Base-by-base conservation (phyloP, 805 yeast species). In the Ogataea nitratoaversa region DNA sequence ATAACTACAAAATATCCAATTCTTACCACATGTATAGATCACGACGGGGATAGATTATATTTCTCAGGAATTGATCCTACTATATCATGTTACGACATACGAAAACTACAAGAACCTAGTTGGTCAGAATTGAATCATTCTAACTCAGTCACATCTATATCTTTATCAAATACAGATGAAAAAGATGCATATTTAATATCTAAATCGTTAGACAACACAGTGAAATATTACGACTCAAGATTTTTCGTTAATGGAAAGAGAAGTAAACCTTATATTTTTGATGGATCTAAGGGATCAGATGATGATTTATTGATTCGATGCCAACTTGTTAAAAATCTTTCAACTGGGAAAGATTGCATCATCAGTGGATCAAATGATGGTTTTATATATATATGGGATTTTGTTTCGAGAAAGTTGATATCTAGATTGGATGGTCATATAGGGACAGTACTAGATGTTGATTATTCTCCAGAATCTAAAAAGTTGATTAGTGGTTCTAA, bases 51-150 rank as follows among this genome's bases (percentile, higher is more conserved):
- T 13, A 59, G 64, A 12, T 50, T 82, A 4, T 85, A 68, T 48
- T 67, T 77, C 5, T 66, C 82, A 0, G 95, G 95, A 0, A 73
- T 86, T 3, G 91, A 86, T 47, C 82, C 87, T 1, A 63, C 68
- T 0, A 69, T 86, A 0, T 54, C 63, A 31, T 81, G 78, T 2
- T 81, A 73, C 63, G 95, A 86, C 52, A 36, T 76, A 7, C 59
- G 87, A 39, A 57, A 66, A 3, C 41, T 65, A 5, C 60, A 62
- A 1, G 42, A 49, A 5, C 69, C 74, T 0, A 32, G 72, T 8
- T 80, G 82, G 76, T 60, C 55, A 38, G 60, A 74, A 51, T 49
- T 68, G 36, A 49, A 38, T 18, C 75, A 78, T 39, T 53, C 61
- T 6, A 84, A 77, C 35, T 60, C 76, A 5, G 74, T 82, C 19